These are phyloP conservation scores for Russula sp. DNA, from an alignment of 768 basidiomycete species.

Conservation along the genomic window DNA sequence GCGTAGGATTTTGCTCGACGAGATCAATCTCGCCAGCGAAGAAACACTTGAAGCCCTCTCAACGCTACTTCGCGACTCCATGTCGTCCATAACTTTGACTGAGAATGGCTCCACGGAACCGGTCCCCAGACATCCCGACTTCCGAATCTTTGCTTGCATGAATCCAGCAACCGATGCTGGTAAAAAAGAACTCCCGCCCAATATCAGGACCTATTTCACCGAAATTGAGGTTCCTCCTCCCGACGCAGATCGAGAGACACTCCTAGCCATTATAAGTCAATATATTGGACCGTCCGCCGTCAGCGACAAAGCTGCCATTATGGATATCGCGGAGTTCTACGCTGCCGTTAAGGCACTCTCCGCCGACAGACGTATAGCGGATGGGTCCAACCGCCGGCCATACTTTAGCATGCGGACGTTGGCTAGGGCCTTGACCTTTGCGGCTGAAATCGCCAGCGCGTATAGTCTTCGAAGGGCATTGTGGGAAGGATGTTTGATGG, in stretches of 20 bases:
- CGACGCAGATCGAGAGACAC: conserved; percentile 85
- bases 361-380: conserved; percentile 72
- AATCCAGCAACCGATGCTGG: conserved; percentile 99
- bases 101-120: conserved; percentile 90
- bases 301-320: conserved; percentile 79
- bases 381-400: conserved; percentile 87
- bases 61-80: conserved; percentile 77
- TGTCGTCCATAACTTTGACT: conserved; percentile 85
- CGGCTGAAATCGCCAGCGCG: conserved; percentile 67
- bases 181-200: conserved; percentile 92
- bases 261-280: conserved; percentile 79
- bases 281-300: conserved; percentile 83
- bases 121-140: conserved; percentile 87
- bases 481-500: conserved; percentile 97
- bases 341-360: conserved; percentile 69
- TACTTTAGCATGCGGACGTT: conserved; percentile 98
- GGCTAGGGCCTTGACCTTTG: conserved; percentile 83
- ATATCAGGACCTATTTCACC: conserved; percentile 87
- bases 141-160: conserved; percentile 98
- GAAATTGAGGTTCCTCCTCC: conserved; percentile 95
- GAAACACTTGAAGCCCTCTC: conserved; percentile 94
- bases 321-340: conserved; percentile 93
- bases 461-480: conserved; percentile 82
- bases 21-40: conserved; percentile 89
- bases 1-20: conserved; percentile 86